A percentile compares a stretch with the other conserved stretches of the same genome.
Evolutionary conservation across 169 alveolate species (phyloP).

Genomic region (Plasmodium knowlesi): DNA sequence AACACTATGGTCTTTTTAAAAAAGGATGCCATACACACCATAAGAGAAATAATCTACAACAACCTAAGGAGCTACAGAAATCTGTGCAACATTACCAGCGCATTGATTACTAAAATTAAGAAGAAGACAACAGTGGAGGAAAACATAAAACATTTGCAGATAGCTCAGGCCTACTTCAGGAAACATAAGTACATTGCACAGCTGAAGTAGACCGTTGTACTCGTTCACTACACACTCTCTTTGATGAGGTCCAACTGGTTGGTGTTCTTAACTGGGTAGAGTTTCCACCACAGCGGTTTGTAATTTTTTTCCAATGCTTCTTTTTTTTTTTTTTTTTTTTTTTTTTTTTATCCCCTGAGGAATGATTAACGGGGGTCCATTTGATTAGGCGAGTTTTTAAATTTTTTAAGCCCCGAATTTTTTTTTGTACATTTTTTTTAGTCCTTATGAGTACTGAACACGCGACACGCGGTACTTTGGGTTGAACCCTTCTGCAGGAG

Average conservation of each 20-base stretch:
- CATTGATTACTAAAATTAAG: constrained; percentile 36
- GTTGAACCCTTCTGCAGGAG: neutral
- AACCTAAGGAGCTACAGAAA: constrained; percentile 43
- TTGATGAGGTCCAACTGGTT: neutral
- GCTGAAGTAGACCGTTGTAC: neutral
- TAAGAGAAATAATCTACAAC: constrained; percentile 24
- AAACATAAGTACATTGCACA: constrained; percentile 33
- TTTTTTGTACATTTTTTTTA: neutral
- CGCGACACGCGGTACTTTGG: neutral
- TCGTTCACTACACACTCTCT: neutral
- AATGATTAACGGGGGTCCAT: neutral
- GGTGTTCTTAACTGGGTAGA: neutral
- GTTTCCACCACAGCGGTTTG: neutral
- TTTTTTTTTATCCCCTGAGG: neutral
- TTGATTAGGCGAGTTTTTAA: neutral
- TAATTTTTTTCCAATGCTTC: neutral
- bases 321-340: too few species aligned
- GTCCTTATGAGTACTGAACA: neutral
- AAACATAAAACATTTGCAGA: constrained; percentile 34
- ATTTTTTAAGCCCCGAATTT: neutral
- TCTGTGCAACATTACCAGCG: constrained; percentile 48
- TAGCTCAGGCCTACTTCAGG: constrained; percentile 69
- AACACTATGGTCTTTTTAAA: constrained; percentile 65
- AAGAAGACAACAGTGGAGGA: constrained; percentile 19
- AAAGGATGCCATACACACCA: constrained; percentile 25